Base-by-base conservation (phyloP, 2,329 filamentous ascomycete genomes). In the Calonectria pteridis region DNA sequence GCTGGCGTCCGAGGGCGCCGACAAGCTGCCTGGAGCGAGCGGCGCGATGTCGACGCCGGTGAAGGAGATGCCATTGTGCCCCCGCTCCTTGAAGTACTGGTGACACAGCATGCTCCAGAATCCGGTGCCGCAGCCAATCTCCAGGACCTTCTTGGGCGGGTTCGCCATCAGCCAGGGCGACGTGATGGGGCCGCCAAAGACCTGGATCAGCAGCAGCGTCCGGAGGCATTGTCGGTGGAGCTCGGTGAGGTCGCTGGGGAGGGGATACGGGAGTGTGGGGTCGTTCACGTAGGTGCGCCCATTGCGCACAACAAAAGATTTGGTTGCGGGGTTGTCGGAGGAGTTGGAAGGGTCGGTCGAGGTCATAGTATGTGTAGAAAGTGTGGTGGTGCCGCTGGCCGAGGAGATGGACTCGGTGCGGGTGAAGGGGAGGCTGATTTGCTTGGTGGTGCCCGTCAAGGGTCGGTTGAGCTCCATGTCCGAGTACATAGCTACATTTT, bases 81-180 rank as follows among this genome's bases (percentile, higher is more conserved):
- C 95, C 69, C 90, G 88, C 63, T 91, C 89, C 71, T 90, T 88
- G 81, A 96, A 95, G 84, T 94, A 94, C 43, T 94, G 91, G 83
- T 98, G 94, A 83, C 95, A 97, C 87, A 95, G 92, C 84, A 94
- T 93, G 78, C 94, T 96, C 96, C 96, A 98, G 82, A 97, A 94
- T 29, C 92, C 96, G 26, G 94, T 94, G 23, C 96, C 96, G 83
- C 96, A 98, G 35, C 93, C 95, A 40, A 98, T 85, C 81, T 98
- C 96, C 29, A 98, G 88, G 33, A 98, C 93, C 76, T 92, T 93
- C 79, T 89, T 89, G 0, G 96, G 96, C 26, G 94, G 92, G 59
- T 91, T 91, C 75, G 91, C 89, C 53, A 89, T 86, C 68, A 95
- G 89, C 35, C 88, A 87, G 1, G 93, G 93, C 11, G 93, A 94